Conservation (phyloP, 148 eudicot species). For the Hydrangea macrophylla region DNA sequence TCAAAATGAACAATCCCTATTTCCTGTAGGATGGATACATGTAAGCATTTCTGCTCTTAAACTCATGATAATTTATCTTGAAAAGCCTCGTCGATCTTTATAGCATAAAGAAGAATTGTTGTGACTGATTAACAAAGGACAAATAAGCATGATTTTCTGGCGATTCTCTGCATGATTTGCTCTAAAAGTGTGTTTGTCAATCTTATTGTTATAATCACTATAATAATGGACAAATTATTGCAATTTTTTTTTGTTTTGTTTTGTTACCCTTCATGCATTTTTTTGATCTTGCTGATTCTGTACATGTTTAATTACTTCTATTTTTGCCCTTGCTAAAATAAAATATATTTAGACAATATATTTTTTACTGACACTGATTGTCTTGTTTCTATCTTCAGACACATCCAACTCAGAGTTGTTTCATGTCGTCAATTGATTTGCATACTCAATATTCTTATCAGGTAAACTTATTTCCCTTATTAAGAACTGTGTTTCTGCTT, state of each 20-base stretch:
- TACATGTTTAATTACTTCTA: not conserved
- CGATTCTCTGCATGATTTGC: too few relatives aligned
- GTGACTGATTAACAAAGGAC: not conserved
- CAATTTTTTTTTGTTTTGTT: too few relatives aligned
- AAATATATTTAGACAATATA: not conserved
- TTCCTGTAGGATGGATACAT: slow-evolving; percentile 87
- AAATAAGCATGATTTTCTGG: too few relatives aligned
- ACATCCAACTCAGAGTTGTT: slow-evolving; percentile 83
- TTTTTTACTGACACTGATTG: not conserved
- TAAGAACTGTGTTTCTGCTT: not conserved
- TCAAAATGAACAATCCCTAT: slow-evolving; percentile 59
- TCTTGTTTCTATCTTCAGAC: slow-evolving; percentile 46
- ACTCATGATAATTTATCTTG: not conserved
- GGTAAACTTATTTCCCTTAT: slow-evolving; percentile 33
- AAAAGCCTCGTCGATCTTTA: too few relatives aligned
- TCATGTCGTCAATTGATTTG: slow-evolving; percentile 78
- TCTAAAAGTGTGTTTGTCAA: not conserved
- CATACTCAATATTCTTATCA: slow-evolving; percentile 79
- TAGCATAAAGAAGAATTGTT: not conserved
- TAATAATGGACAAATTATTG: not conserved
- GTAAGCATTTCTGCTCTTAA: slow-evolving; percentile 39
- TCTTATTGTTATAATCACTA: not conserved
- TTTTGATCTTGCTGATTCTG: too few relatives aligned
- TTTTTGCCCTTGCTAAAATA: not conserved
- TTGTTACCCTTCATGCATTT: too few relatives aligned